phyloP scores from a whole-genome alignment of 1,139 yeast genomes.

The Kodamaea suecica region DNA sequence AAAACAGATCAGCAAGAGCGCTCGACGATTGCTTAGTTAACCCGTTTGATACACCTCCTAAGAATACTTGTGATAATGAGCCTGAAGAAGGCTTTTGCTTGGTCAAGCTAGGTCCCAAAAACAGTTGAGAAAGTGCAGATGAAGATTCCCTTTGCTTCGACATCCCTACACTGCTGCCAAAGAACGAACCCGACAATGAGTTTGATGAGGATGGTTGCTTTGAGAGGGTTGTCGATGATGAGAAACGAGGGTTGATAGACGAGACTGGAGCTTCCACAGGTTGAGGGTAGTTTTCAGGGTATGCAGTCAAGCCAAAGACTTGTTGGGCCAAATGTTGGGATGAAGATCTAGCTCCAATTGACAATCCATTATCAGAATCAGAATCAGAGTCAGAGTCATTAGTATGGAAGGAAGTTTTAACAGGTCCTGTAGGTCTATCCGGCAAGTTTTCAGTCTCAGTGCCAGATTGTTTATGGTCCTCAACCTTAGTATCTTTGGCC shows the following conservation, averaged over 20 bases:
- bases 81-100: slow-evolving; percentile 43
- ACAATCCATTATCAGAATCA: slow-evolving; percentile 34
- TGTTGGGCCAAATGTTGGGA: slow-evolving; percentile 48
- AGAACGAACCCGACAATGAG: slow-evolving; percentile 33
- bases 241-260: slow-evolving; percentile 34
- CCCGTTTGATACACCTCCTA: slow-evolving; percentile 20
- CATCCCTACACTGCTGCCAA: slow-evolving; percentile 16
- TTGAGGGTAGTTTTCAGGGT: slow-evolving; percentile 22
- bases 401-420: not conserved
- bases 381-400: slow-evolving; percentile 18
- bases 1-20: slow-evolving; percentile 10
- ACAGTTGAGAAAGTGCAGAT: slow-evolving; percentile 32
- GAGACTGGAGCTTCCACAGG: slow-evolving; percentile 30
- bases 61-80: slow-evolving; percentile 34
- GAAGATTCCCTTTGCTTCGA: slow-evolving; percentile 23
- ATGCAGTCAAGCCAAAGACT: slow-evolving; percentile 33
- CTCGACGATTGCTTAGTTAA: slow-evolving; percentile 12
- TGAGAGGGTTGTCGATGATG: slow-evolving; percentile 34
- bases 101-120: slow-evolving; percentile 23
- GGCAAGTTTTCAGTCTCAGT: not conserved
- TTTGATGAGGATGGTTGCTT: slow-evolving; percentile 44
- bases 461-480: too few relatives aligned
- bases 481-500: too few relatives aligned
- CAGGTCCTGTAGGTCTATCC: not conserved
- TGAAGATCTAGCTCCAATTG: slow-evolving; percentile 40